Evolutionary conservation across 768 basidiomycete genomes (phyloP).

Genomic region (Rhizopogon vinicolor): DNA sequence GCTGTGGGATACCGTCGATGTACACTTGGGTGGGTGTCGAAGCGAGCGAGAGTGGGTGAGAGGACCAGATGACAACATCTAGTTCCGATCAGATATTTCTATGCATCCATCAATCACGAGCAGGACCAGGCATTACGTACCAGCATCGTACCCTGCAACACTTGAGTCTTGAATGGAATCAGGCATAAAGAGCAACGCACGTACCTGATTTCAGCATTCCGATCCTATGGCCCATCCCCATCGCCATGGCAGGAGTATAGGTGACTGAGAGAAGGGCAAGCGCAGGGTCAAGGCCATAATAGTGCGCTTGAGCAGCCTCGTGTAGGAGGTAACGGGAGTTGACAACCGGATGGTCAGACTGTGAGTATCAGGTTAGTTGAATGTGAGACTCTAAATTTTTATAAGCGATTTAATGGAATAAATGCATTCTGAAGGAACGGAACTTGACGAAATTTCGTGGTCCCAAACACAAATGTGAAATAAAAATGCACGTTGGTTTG

Average conservation of each 20-base stretch:
- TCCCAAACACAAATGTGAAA: no score
- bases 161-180: background rate
- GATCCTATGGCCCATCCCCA: slow-evolving; percentile 74
- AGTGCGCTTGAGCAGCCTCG: slow-evolving; percentile 69
- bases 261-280: slow-evolving; percentile 65
- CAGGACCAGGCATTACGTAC: slow-evolving; percentile 10
- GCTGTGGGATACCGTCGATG: slow-evolving; percentile 82
- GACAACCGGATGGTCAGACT: slow-evolving; percentile 56
- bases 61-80: slow-evolving; percentile 72
- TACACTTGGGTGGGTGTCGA: slow-evolving; percentile 74
- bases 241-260: slow-evolving; percentile 56
- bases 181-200: background rate
- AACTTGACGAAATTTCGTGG: background rate
- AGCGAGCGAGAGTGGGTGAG: slow-evolving; percentile 69
- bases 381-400: background rate
- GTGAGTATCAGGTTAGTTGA: background rate
- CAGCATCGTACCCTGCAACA: slow-evolving; percentile 41
- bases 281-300: slow-evolving; percentile 56
- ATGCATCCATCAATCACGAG: background rate
- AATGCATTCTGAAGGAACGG: background rate
- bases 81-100: background rate
- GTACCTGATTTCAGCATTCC: slow-evolving; percentile 53
- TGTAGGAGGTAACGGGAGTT: slow-evolving; percentile 66
- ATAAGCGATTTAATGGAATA: background rate
- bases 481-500: background rate